phyloP scores from a whole-genome alignment of 2,329 filamentous ascomycete genomes.

The Botryotinia globosa region DNA sequence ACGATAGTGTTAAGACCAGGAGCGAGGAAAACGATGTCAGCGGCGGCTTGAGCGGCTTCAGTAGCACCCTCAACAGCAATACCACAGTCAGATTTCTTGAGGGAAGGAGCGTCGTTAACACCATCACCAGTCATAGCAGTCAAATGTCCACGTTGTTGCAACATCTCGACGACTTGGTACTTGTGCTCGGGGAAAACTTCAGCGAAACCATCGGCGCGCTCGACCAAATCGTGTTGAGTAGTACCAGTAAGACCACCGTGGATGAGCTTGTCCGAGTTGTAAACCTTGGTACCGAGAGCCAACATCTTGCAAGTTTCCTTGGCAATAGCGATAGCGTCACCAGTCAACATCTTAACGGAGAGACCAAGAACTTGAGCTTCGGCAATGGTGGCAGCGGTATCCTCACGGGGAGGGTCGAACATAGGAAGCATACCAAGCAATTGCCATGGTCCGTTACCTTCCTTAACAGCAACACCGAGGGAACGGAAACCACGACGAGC shows the following conservation, averaged over 20 bases:
- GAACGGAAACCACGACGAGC: constrained; percentile 78
- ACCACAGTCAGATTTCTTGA: constrained; percentile 93
- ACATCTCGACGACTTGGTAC: constrained; percentile 90
- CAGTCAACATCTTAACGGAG: constrained; percentile 78
- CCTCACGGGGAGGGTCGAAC: constrained; percentile 77
- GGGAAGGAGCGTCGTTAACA: constrained; percentile 88
- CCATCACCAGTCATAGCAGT: constrained; percentile 96
- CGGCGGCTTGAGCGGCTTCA: constrained; percentile 84
- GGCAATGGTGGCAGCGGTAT: constrained; percentile 74
- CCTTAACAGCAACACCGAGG: constrained; percentile 74
- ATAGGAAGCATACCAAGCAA: constrained; percentile 75
- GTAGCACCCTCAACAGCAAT: constrained; percentile 92
- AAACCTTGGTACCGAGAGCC: constrained; percentile 75
- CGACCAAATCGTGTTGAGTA: constrained; percentile 72
- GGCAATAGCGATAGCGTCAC: constrained; percentile 75
- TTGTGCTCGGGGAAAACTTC: constrained; percentile 96
- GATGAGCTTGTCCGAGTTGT: constrained; percentile 75
- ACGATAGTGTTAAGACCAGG: constrained; percentile 90
- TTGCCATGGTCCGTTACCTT: constrained; percentile 68
- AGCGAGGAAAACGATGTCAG: constrained; percentile 91
- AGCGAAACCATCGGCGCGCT: constrained; percentile 90
- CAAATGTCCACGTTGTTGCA: constrained; percentile 89
- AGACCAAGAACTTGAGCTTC: constrained; percentile 75
- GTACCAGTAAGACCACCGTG: constrained; percentile 71
- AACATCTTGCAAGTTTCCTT: constrained; percentile 84